Conservation (phyloP, 1,139 yeast species). For the Candida labiduridarum region DNA sequence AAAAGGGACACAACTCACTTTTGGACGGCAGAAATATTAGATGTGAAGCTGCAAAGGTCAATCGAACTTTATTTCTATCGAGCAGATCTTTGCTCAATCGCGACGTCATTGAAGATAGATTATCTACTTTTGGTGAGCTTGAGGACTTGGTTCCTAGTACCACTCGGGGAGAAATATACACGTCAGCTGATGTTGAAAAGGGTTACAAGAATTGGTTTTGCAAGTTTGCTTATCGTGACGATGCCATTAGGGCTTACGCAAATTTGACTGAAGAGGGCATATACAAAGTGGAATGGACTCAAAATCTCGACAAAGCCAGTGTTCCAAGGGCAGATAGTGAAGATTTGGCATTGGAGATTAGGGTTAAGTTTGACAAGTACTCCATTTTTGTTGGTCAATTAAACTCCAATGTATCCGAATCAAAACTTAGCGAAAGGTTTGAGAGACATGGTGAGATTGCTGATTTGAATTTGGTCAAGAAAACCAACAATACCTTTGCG, state of each 20-base stretch:
- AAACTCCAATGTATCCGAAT: slow-evolving; percentile 53
- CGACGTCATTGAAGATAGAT: slow-evolving; percentile 35
- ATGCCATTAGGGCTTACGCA: slow-evolving; percentile 87
- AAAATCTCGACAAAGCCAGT: slow-evolving; percentile 55
- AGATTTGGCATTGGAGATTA: slow-evolving; percentile 13
- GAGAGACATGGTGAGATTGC: slow-evolving; percentile 67
- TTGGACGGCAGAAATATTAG: slow-evolving; percentile 78
- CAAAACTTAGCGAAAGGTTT: slow-evolving; percentile 59
- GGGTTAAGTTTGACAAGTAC: slow-evolving; percentile 56
- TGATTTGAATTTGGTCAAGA: slow-evolving; percentile 52
- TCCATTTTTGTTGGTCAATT: slow-evolving; percentile 82
- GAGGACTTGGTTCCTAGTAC: slow-evolving; percentile 65
- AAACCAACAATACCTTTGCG: slow-evolving; percentile 62
- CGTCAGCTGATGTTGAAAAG: slow-evolving; percentile 7
- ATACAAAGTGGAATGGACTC: slow-evolving; percentile 81
- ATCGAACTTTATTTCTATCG: slow-evolving; percentile 72
- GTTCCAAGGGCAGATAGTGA: slow-evolving; percentile 1
- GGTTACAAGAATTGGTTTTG: slow-evolving; percentile 68
- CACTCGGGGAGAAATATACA: slow-evolving; percentile 31
- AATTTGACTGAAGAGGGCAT: slow-evolving; percentile 54
- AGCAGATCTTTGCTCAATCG: slow-evolving; percentile 27
- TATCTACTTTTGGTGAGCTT: slow-evolving; percentile 68
- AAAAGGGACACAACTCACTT: slow-evolving; percentile 65
- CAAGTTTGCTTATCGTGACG: slow-evolving; percentile 83
- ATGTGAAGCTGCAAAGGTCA: slow-evolving; percentile 90